Conservation (phyloP, 163 green algal genomes). For the Chlamydomonas reinhardtii region DNA sequence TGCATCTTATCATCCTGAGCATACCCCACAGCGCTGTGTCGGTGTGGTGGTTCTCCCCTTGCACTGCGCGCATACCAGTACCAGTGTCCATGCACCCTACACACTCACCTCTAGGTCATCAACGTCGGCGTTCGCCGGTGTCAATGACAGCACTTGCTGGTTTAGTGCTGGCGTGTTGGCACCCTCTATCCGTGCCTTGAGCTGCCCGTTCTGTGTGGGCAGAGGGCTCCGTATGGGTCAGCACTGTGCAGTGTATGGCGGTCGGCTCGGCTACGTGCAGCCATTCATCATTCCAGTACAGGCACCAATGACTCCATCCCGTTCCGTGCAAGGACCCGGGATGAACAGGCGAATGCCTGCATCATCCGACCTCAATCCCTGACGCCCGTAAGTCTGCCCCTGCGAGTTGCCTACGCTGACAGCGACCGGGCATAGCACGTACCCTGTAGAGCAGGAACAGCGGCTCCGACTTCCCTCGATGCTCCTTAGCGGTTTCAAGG, state of each 20-base stretch:
- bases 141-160: conserved; percentile 67
- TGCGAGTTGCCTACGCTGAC: neutral
- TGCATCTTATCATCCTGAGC: too few species aligned
- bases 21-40: too few species aligned
- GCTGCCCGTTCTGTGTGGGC: conserved; percentile 59
- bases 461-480: conserved; percentile 73
- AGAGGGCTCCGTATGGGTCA: too few species aligned
- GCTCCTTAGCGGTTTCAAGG: conserved; percentile 66
- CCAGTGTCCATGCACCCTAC: neutral
- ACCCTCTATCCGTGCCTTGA: conserved; percentile 72
- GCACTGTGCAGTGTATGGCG: too few species aligned
- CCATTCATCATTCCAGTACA: too few species aligned
- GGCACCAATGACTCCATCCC: too few species aligned
- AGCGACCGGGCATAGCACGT: neutral
- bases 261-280: too few species aligned
- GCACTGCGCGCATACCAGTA: too few species aligned
- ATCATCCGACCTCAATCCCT: too few species aligned
- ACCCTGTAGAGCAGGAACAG: conserved; percentile 83
- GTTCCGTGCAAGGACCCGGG: too few species aligned
- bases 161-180: conserved; percentile 73
- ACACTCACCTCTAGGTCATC: conserved; percentile 75
- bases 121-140: conserved; percentile 71
- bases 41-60: too few species aligned
- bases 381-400: neutral
- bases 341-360: too few species aligned